Conservation (phyloP, 345 rosid species). For the Acer negundo region DNA sequence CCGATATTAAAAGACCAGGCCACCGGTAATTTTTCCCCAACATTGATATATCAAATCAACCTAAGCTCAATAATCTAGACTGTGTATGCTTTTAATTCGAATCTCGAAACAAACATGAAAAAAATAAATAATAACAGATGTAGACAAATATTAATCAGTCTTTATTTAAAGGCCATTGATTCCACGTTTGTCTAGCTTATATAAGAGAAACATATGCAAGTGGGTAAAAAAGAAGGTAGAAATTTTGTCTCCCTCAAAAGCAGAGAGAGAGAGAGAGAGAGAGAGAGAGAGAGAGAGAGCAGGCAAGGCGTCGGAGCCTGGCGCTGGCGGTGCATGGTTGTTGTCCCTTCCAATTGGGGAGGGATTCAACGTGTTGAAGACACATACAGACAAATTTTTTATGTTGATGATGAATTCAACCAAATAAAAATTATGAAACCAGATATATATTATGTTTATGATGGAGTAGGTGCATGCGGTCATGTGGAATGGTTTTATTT, state of each 20-base stretch:
- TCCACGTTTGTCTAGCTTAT: conserved; percentile 14
- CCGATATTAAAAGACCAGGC: background rate
- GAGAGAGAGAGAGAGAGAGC: conserved; percentile 6
- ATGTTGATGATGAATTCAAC: no score
- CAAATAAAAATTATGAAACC: no score
- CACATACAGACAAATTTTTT: no score
- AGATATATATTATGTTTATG: no score
- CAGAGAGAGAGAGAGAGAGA: background rate
- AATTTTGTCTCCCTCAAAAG: conserved; percentile 23
- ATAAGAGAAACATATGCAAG: conserved; percentile 2
- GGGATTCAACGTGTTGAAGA: background rate
- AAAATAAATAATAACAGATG: background rate
- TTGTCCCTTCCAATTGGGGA: background rate
- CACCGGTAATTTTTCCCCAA: background rate
- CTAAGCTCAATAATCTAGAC: background rate
- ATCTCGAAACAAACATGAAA: background rate
- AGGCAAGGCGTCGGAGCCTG: background rate
- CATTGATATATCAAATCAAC: background rate
- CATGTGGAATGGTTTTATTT: no score
- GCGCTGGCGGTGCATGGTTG: background rate
- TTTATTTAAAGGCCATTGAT: background rate
- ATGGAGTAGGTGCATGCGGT: no score
- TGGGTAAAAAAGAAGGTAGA: conserved; percentile 2
- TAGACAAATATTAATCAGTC: background rate
- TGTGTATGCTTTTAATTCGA: background rate